Percentiles rank a stretch among this genome's conserved stretches.
These are phyloP conservation scores for Rhododendron ovatum DNA, from an alignment of 148 eudicot species.

Conservation along the genomic window DNA sequence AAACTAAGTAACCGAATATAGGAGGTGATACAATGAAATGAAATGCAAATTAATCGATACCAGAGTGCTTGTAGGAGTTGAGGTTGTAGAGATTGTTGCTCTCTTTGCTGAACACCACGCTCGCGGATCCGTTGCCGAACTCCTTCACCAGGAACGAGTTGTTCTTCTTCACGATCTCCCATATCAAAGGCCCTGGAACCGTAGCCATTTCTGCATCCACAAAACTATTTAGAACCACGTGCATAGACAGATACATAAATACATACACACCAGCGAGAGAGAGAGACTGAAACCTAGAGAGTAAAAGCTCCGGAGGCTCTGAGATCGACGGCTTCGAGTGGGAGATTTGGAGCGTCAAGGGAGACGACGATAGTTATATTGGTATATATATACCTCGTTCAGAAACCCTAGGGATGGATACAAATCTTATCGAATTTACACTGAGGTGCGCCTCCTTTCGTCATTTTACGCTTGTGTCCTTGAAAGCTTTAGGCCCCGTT, in stretches of 20 bases:
- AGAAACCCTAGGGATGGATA: neutral
- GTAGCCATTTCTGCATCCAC: conserved; percentile 54
- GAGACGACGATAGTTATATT: neutral
- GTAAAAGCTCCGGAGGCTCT: neutral
- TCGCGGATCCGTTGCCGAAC: conserved; percentile 74
- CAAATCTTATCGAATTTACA: neutral
- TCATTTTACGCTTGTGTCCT: neutral
- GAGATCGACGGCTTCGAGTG: neutral
- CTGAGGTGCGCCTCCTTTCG: neutral
- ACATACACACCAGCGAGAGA: neutral
- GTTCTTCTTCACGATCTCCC: conserved; percentile 98
- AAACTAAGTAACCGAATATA: neutral
- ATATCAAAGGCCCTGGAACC: conserved; percentile 76
- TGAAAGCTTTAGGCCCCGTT: no score
- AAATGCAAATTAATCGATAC: conserved; percentile 25
- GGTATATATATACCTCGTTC: neutral
- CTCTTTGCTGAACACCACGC: conserved; percentile 78
- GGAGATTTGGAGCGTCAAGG: neutral
- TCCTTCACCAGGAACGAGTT: conserved; percentile 80
- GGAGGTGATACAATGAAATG: neutral
- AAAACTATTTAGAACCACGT: neutral
- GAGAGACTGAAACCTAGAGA: neutral
- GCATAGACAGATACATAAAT: neutral
- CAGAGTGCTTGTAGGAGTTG: conserved; percentile 88
- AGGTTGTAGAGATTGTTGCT: conserved; percentile 77